A percentile compares a stretch with the other conserved stretches of the same genome.
Conservation (phyloP, 371 early-diverging fungal genomes). For the Smittium culicis region DNA sequence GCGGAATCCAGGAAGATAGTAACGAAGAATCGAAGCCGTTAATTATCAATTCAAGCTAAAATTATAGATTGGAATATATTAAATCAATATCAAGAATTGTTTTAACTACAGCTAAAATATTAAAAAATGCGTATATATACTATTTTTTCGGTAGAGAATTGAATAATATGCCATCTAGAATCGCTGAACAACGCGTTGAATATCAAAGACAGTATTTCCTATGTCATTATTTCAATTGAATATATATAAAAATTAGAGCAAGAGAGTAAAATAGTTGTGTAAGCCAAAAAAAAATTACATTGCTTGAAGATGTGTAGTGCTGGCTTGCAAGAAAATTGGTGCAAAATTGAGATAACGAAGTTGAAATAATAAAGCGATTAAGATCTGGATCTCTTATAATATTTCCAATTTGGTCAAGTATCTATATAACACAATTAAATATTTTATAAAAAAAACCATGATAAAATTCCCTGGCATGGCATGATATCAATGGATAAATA, state of each 20-base stretch:
- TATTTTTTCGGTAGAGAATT: background rate
- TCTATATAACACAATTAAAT: background rate
- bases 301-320: background rate
- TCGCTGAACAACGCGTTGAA: background rate
- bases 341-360: background rate
- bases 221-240: too few relatives aligned
- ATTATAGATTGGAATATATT: background rate
- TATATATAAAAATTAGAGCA: too few relatives aligned
- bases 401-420: background rate
- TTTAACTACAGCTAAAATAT: background rate
- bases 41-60: background rate
- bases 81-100: background rate
- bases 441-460: too few relatives aligned
- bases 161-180: slow-evolving; percentile 1
- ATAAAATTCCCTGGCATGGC: too few relatives aligned
- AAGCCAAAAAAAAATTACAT: background rate
- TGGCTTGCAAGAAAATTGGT: background rate
- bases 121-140: background rate
- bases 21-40: background rate
- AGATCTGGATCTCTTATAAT: background rate
- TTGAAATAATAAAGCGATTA: background rate
- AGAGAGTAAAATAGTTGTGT: too few relatives aligned
- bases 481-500: too few relatives aligned
- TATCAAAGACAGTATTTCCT: background rate
- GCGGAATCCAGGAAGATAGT: background rate